phyloP scores from a whole-genome alignment of 805 yeast genomes.

The Saturnispora gosingensis region DNA sequence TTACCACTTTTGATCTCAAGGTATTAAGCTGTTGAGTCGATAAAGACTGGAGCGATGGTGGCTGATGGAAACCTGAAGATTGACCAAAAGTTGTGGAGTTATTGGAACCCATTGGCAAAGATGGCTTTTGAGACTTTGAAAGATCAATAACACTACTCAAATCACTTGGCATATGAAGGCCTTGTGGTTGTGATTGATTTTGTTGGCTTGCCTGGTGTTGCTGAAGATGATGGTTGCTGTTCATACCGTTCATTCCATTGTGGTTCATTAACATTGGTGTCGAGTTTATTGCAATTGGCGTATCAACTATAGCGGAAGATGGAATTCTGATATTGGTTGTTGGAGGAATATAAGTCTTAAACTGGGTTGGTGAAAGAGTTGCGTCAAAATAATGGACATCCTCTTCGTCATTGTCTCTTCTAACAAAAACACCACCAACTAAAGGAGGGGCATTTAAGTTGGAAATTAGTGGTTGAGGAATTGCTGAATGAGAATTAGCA shows the following conservation, averaged over 20 bases:
- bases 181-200: neutral
- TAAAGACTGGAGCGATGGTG: constrained; percentile 13
- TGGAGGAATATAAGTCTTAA: constrained; percentile 26
- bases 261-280: neutral
- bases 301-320: constrained; percentile 11
- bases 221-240: neutral
- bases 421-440: constrained; percentile 79
- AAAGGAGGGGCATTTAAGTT: constrained; percentile 89
- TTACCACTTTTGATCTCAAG: constrained; percentile 3
- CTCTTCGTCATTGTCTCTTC: constrained; percentile 67
- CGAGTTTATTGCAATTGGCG: constrained; percentile 1
- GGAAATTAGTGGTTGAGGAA: constrained; percentile 77
- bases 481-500: constrained; percentile 62
- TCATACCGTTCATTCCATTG: neutral
- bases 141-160: neutral
- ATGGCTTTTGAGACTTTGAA: neutral
- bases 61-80: neutral
- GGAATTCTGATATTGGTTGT: constrained; percentile 23
- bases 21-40: constrained; percentile 2
- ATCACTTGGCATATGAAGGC: neutral
- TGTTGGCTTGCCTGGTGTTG: neutral
- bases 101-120: neutral
- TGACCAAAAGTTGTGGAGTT: neutral
- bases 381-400: constrained; percentile 56
- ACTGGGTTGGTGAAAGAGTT: constrained; percentile 19